A percentile compares a stretch with the other conserved stretches of the same genome.
Conservation (phyloP, 1,139 yeast species). For the Pichia sp. region DNA sequence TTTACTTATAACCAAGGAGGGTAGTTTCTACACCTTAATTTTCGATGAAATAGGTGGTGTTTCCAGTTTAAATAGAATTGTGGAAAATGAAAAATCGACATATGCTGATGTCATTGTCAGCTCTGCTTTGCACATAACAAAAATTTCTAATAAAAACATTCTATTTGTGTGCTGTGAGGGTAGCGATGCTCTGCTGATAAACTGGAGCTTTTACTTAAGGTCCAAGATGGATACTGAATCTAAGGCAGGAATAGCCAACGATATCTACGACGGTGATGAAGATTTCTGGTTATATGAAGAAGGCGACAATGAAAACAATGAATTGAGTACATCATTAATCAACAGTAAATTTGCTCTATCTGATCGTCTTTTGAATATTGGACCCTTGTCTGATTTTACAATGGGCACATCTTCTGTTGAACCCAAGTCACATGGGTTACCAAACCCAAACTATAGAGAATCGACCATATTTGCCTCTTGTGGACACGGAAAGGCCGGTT, state of each 20-base stretch:
- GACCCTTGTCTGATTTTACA: conserved; percentile 69
- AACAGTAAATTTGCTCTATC: conserved; percentile 34
- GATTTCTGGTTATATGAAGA: conserved; percentile 30
- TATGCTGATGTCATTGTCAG: conserved; percentile 16
- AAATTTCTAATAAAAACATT: conserved; percentile 22
- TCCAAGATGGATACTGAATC: conserved; percentile 11
- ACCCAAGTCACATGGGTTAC: conserved; percentile 48
- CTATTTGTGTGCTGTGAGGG: conserved; percentile 38
- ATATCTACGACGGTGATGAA: conserved; percentile 28
- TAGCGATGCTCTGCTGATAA: conserved; percentile 35
- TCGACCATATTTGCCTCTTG: conserved; percentile 63
- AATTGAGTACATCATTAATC: conserved; percentile 13
- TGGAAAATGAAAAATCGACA: conserved; percentile 11
- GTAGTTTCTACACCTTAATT: conserved; percentile 42
- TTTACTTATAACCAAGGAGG: conserved; percentile 44
- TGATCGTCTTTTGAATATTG: conserved; percentile 58
- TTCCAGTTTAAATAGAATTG: conserved; percentile 20
- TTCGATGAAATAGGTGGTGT: conserved; percentile 36
- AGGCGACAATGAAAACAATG: conserved; percentile 19
- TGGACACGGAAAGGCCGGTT: conserved; percentile 49
- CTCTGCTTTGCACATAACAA: conserved; percentile 22
- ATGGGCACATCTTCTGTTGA: conserved; percentile 57
- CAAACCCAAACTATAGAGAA: conserved; percentile 62
- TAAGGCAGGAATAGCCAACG: conserved; percentile 18
- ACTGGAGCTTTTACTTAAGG: conserved; percentile 26